A percentile compares a stretch with the other conserved stretches of the same genome.
Evolutionary conservation across 176 grass and related monocot genomes (phyloP).

Genomic region (Oryza longistaminata): DNA sequence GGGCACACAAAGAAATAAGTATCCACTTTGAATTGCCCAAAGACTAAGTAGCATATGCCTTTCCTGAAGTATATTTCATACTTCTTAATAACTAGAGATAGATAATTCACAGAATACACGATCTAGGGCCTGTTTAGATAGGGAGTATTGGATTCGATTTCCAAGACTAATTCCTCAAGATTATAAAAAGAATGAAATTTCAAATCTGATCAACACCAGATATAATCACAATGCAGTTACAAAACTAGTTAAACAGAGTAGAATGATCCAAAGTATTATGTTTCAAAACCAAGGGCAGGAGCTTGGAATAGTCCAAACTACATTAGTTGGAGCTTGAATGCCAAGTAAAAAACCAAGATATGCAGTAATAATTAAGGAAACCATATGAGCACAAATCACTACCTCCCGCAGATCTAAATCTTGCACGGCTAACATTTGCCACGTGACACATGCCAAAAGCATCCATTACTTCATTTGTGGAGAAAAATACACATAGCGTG

Average conservation of each 20-base stretch:
- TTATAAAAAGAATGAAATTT: background rate
- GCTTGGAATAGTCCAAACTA: background rate
- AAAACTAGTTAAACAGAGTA: slow-evolving; percentile 3
- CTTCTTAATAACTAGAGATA: background rate
- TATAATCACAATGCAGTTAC: background rate
- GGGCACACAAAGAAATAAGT: slow-evolving; percentile 7
- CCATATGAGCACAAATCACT: background rate
- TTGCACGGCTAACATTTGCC: background rate
- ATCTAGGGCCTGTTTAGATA: background rate
- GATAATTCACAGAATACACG: background rate
- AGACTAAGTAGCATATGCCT: background rate
- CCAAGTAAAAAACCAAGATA: background rate
- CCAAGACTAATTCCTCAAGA: background rate
- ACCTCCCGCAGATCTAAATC: background rate
- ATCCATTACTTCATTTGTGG: background rate
- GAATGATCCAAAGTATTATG: background rate
- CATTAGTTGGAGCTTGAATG: background rate
- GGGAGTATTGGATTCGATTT: background rate
- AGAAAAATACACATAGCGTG: background rate
- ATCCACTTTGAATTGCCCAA: background rate
- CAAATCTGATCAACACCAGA: slow-evolving; percentile 7
- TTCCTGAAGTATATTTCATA: background rate
- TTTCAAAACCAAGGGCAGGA: background rate
- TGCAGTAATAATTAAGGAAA: background rate
- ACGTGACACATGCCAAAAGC: background rate